These are phyloP conservation scores for Aspergillus cavernicola DNA, from an alignment of 495 filamentous ascomycete species.

Conservation along the genomic window DNA sequence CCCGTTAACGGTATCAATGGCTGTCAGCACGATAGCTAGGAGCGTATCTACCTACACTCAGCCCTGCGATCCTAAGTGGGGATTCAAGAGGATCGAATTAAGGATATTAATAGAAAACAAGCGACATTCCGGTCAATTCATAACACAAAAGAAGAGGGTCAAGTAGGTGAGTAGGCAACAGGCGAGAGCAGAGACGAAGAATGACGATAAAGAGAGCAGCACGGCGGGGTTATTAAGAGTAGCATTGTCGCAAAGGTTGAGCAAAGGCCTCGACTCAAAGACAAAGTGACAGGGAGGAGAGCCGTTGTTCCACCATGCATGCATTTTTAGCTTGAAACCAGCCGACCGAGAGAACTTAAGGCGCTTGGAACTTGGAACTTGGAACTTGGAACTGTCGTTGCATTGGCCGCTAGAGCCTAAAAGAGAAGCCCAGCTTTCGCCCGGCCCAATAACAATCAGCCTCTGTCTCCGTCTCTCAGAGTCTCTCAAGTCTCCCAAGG, in stretches of 20 bases:
- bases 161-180: neutral
- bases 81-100: slow-evolving; percentile 7
- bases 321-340: neutral
- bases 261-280: slow-evolving; percentile 17
- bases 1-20: neutral
- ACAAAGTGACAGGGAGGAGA: slow-evolving; percentile 11
- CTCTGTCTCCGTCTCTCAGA: too few relatives aligned
- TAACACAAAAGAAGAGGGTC: slow-evolving; percentile 10
- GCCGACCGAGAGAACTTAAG: too few relatives aligned
- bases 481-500: too few relatives aligned
- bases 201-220: neutral
- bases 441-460: slow-evolving; percentile 14
- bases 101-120: neutral
- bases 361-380: neutral
- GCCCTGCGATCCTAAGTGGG: slow-evolving; percentile 11
- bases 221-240: slow-evolving; percentile 16
- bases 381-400: neutral
- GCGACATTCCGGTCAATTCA: slow-evolving; percentile 9
- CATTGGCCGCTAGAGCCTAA: neutral
- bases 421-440: too few relatives aligned
- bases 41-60: neutral
- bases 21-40: neutral
- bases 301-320: slow-evolving; percentile 17
- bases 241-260: slow-evolving; percentile 13
- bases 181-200: slow-evolving; percentile 2